Conservation (phyloP, 2,329 filamentous ascomycete species). For the Cadophora gregata region DNA sequence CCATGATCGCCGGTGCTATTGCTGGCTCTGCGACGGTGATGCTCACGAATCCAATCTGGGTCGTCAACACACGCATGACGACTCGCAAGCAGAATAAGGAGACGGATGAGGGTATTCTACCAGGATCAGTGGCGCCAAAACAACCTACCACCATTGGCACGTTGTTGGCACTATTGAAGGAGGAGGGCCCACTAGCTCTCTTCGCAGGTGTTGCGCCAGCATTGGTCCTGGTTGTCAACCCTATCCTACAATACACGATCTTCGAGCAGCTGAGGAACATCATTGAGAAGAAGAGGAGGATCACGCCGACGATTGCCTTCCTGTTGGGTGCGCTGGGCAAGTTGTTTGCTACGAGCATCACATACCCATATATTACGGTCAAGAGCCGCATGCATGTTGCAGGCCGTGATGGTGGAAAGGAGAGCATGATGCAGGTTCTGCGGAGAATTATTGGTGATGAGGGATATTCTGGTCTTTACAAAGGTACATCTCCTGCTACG, state of each 20-base stretch:
- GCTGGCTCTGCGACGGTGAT: conserved; percentile 94
- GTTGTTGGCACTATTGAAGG: conserved; percentile 76
- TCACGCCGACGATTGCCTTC: conserved; percentile 88
- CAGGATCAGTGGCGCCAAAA: conserved; percentile 53
- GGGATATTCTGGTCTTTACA: conserved; percentile 91
- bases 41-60: conserved; percentile 98
- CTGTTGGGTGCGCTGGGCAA: conserved; percentile 92
- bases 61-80: conserved; percentile 98
- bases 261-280: conserved; percentile 98
- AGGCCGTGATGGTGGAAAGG: conserved; percentile 73
- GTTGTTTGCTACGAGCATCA: conserved; percentile 89
- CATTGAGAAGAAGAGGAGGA: conserved; percentile 74
- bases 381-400: conserved; percentile 98
- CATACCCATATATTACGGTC: conserved; percentile 98
- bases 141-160: conserved; percentile 80
- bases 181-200: conserved; percentile 84
- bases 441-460: conserved; percentile 83
- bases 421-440: conserved; percentile 80
- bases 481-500: conserved; percentile 63
- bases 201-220: conserved; percentile 94
- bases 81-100: conserved; percentile 70
- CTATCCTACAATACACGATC: conserved; percentile 97
- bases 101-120: conserved; percentile 51
- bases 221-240: conserved; percentile 94
- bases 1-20: conserved; percentile 93